phyloP scores from a whole-genome alignment of 805 yeast genomes.

The Nakazawaea wickerhamii region DNA sequence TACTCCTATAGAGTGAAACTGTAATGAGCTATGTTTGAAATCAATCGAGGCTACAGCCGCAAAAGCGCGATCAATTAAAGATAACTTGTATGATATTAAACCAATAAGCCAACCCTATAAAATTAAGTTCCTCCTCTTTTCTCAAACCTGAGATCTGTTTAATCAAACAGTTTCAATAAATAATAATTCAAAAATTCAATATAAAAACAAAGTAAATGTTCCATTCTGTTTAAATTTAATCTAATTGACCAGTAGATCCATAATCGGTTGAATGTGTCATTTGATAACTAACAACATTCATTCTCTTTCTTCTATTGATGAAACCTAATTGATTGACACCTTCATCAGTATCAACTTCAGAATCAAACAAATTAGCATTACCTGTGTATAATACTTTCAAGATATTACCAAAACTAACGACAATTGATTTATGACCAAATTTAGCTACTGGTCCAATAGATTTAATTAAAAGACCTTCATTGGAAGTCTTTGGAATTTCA shows the following conservation, averaged over 20 bases:
- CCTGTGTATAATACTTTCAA: conserved; percentile 74
- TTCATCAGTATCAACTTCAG: conserved; percentile 38
- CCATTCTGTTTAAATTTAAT: background rate
- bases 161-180: no score
- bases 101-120: no score
- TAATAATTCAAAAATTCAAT: background rate
- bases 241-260: conserved; percentile 3
- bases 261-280: conserved; percentile 32
- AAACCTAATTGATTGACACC: conserved; percentile 26
- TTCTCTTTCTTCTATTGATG: conserved; percentile 30
- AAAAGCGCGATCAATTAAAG: no score
- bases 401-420: conserved; percentile 67
- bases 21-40: no score
- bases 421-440: conserved; percentile 75
- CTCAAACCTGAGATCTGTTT: no score
- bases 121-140: no score
- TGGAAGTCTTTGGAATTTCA: conserved; percentile 46
- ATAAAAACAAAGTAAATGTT: background rate
- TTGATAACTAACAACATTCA: conserved; percentile 29
- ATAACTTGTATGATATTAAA: no score
- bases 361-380: conserved; percentile 63
- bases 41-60: no score
- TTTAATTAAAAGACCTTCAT: conserved; percentile 44
- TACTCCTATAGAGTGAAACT: no score
- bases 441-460: conserved; percentile 56